Base-by-base conservation (phyloP, 768 basidiomycete genomes). In the Lyophyllum shimeji region DNA sequence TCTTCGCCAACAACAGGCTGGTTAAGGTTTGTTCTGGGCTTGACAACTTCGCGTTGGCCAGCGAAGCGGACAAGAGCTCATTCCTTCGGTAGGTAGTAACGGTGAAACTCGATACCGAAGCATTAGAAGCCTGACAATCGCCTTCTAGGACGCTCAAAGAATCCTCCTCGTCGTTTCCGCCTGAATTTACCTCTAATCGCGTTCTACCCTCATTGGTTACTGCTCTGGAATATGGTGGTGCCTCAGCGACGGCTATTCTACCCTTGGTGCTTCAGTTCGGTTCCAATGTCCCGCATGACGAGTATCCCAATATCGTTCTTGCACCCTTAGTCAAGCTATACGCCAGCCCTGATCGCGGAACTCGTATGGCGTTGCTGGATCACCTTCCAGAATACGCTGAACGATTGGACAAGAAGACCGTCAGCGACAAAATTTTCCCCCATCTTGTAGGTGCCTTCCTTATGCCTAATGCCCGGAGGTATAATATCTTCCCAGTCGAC, bases 361-460 rank as follows among this genome's bases (percentile, higher is more conserved):
- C 87, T 21, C 82, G 97, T 27, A 96, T 99, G 89, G 95, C 94
- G 5, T 73, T 99, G 46, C 79, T 98, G 15, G 95, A 98, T 51
- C 86, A 87, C 52, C 73, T 99, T 33, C 75, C 83, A 2, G 87
- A 92, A 53, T 98, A 93, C 65, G 86, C 82, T 7, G 94, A 94
- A 37, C 93, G 87, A 67, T 71, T 99, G 52, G 94, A 97, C 66
- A 87, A 89, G 67, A 90, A 86, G 71, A 82, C 78, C 0, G 92
- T 98, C 0, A 82, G 81, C 48, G 92, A 96, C 42, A 92, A 91
- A 64, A 82, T 99, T 17, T 99, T 95, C 83, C 95, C 97, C 1
- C 84, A 95, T 74, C 74, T 99, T 40, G 94, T 97, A 64, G 61
- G 87, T 71, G 7, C 24, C 9, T 25, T 31, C 50, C 15, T 13